Percentiles rank a stretch among this genome's conserved stretches.
These are phyloP conservation scores for Xerocomellus chrysenteron DNA, from an alignment of 768 basidiomycete genomes.

Conservation along the genomic window DNA sequence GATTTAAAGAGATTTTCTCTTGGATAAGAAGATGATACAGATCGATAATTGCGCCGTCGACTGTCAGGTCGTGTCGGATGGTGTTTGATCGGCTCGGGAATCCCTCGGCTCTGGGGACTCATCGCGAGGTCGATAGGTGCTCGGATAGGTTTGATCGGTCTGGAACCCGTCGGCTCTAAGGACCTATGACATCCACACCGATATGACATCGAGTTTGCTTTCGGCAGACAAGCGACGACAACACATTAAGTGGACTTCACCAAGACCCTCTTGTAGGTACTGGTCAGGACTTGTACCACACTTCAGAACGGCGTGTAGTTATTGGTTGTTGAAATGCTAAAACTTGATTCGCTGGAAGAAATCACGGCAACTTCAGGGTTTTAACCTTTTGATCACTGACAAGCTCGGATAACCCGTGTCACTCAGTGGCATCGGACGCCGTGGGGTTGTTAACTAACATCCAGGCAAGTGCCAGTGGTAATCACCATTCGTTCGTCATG, in stretches of 20 bases:
- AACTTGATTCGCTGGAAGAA: neutral
- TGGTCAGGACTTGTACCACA: neutral
- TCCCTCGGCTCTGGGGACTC: constrained; percentile 14
- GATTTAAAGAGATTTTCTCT: constrained; percentile 13
- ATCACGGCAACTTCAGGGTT: constrained; percentile 15
- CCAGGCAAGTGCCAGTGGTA: constrained; percentile 1
- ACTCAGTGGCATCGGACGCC: neutral
- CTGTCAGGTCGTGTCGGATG: neutral
- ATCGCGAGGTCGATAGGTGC: constrained; percentile 6
- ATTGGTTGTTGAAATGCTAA: neutral
- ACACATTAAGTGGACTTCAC: neutral
- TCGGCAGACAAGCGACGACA: neutral
- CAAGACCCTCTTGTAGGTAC: neutral
- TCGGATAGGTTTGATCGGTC: constrained; percentile 1
- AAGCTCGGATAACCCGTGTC: neutral
- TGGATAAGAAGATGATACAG: constrained; percentile 9
- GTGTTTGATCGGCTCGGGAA: constrained; percentile 12
- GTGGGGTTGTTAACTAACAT: neutral
- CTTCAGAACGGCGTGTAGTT: neutral
- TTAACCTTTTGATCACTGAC: constrained; percentile 21
- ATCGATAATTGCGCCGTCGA: constrained; percentile 20
- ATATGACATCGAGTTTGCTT: neutral
- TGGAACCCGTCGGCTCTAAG: neutral
- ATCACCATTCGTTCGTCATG: neutral
- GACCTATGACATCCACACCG: neutral